Evolutionary conservation across 1,139 yeast species (phyloP).

Genomic region (Sugiyamaella sp.): DNA sequence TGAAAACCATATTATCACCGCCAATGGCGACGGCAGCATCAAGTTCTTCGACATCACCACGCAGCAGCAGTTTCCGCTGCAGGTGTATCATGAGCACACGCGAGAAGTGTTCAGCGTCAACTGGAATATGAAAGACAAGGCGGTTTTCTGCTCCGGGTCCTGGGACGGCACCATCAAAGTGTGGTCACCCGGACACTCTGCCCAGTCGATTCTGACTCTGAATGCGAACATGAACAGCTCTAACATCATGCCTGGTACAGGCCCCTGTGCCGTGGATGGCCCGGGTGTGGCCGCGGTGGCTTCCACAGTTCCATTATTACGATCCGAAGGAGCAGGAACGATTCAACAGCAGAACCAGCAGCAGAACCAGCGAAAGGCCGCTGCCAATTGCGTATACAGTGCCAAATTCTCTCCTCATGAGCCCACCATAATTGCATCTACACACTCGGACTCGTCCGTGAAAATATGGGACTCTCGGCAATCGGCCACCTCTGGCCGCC

Average conservation of each 20-base stretch:
- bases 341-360: slow-evolving; percentile 27
- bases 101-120: slow-evolving; percentile 85
- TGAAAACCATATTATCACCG: slow-evolving; percentile 80
- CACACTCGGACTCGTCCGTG: slow-evolving; percentile 77
- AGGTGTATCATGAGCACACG: slow-evolving; percentile 67
- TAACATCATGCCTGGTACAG: not conserved
- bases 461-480: slow-evolving; percentile 85
- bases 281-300: not conserved
- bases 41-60: slow-evolving; percentile 73
- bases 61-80: slow-evolving; percentile 59
- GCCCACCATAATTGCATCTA: slow-evolving; percentile 68
- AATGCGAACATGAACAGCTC: not conserved
- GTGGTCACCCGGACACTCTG: slow-evolving; percentile 63
- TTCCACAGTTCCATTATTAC: slow-evolving; percentile 7
- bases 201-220: slow-evolving; percentile 57
- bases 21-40: slow-evolving; percentile 89
- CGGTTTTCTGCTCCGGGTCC: slow-evolving; percentile 71
- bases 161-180: slow-evolving; percentile 93
- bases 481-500: slow-evolving; percentile 57
- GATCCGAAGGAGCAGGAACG: slow-evolving; percentile 8
- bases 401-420: slow-evolving; percentile 87
- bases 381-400: slow-evolving; percentile 57
- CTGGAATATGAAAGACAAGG: slow-evolving; percentile 84
- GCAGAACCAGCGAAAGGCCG: slow-evolving; percentile 31
- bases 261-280: slow-evolving; percentile 12